These are phyloP conservation scores for Linnemannia schmuckeri DNA, from an alignment of 192 early-diverging fungal species.

Conservation along the genomic window DNA sequence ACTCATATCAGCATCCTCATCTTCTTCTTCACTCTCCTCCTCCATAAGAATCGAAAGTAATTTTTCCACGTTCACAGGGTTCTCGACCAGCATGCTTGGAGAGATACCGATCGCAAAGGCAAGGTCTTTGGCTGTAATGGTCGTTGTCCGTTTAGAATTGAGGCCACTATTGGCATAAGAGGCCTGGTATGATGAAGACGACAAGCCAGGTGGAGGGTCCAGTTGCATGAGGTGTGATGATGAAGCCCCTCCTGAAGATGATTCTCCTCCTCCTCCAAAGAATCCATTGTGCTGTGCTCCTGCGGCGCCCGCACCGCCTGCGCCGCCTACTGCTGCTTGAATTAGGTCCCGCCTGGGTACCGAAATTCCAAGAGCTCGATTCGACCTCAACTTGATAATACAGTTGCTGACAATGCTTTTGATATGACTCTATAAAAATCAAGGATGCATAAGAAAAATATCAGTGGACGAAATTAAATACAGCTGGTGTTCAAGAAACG, in stretches of 20 bases:
- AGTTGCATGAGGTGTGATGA: neutral
- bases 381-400: constrained; percentile 74
- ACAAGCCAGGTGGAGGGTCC: neutral
- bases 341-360: constrained; percentile 18
- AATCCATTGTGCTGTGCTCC: constrained; percentile 3
- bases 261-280: constrained; percentile 23
- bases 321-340: neutral
- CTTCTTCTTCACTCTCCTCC: constrained; percentile 65
- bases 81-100: constrained; percentile 76
- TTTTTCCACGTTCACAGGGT: constrained; percentile 71
- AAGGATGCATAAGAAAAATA: neutral
- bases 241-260: neutral
- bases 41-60: constrained; percentile 60
- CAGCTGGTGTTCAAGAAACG: neutral
- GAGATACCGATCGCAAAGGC: constrained; percentile 73
- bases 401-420: constrained; percentile 76
- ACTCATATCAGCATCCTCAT: constrained; percentile 60
- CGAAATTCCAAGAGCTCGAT: constrained; percentile 70
- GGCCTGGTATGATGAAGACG: constrained; percentile 7
- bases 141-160: constrained; percentile 31
- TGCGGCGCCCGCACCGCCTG: constrained; percentile 7
- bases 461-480: neutral
- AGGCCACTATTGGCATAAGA: constrained; percentile 24
- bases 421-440: constrained; percentile 64
- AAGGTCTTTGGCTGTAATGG: constrained; percentile 69